These are phyloP conservation scores for Oryza meyeriana DNA, from an alignment of 176 grass and related monocot genomes.

Conservation along the genomic window DNA sequence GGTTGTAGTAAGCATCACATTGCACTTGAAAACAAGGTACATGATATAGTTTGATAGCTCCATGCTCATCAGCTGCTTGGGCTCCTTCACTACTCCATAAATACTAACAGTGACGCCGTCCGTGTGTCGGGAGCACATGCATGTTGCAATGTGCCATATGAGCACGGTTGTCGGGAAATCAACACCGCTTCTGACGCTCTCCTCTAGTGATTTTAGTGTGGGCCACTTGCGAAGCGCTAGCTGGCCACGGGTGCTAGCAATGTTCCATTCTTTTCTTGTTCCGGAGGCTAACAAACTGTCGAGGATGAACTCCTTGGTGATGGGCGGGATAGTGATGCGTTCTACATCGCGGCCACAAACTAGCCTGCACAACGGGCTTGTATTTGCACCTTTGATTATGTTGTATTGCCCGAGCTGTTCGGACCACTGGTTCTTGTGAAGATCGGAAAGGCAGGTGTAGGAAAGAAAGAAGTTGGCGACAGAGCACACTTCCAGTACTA, in stretches of 20 bases:
- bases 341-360: neutral
- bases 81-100: too few species aligned
- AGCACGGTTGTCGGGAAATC: neutral
- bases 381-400: neutral
- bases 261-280: neutral
- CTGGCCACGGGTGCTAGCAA: neutral
- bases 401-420: neutral
- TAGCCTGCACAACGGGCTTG: neutral
- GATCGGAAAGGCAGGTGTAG: neutral
- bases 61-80: neutral
- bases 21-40: constrained; percentile 1
- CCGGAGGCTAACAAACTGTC: neutral
- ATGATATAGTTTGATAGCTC: neutral
- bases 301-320: neutral
- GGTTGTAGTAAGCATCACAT: neutral
- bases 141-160: neutral
- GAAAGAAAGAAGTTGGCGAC: neutral
- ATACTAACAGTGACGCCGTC: too few species aligned
- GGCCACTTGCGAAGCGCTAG: too few species aligned
- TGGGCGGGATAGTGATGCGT: neutral
- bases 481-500: neutral
- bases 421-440: neutral
- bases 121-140: neutral
- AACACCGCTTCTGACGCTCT: neutral
- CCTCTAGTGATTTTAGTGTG: too few species aligned